Evolutionary conservation across 805 yeast species (phyloP).

Genomic region (Wickerhamomyces subpelliculosus): DNA sequence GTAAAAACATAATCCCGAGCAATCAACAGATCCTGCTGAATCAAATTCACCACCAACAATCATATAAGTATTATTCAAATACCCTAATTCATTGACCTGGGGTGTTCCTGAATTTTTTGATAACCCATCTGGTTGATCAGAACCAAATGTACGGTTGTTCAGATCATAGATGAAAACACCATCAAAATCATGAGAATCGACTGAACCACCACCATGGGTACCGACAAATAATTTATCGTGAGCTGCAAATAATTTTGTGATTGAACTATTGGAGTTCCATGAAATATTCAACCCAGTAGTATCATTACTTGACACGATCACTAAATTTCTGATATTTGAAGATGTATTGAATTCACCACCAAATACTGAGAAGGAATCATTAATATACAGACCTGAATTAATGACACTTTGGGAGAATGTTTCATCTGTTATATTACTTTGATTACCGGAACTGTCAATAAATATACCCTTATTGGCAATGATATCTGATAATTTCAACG

Average conservation of each 20-base stretch:
- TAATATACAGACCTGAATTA: constrained; percentile 33
- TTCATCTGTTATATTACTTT: constrained; percentile 16
- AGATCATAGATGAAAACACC: constrained; percentile 53
- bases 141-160: constrained; percentile 19
- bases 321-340: constrained; percentile 14
- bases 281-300: constrained; percentile 22
- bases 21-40: constrained; percentile 46
- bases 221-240: constrained; percentile 37
- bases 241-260: constrained; percentile 12
- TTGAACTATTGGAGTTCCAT: constrained; percentile 15
- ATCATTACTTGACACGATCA: constrained; percentile 21
- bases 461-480: constrained; percentile 14
- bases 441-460: constrained; percentile 4
- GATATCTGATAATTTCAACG: constrained; percentile 12
- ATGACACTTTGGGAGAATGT: constrained; percentile 16
- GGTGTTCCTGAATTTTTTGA: constrained; percentile 20
- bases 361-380: constrained; percentile 42
- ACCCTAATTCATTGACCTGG: constrained; percentile 32
- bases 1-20: constrained; percentile 62
- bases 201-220: constrained; percentile 29
- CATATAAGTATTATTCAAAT: constrained; percentile 31
- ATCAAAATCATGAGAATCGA: constrained; percentile 17
- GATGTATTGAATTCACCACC: constrained; percentile 49
- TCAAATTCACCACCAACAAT: constrained; percentile 72
- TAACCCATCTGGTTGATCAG: constrained; percentile 9